These are phyloP conservation scores for Ichthyophthirius multifiliis DNA, from an alignment of 169 alveolate species.

Conservation along the genomic window DNA sequence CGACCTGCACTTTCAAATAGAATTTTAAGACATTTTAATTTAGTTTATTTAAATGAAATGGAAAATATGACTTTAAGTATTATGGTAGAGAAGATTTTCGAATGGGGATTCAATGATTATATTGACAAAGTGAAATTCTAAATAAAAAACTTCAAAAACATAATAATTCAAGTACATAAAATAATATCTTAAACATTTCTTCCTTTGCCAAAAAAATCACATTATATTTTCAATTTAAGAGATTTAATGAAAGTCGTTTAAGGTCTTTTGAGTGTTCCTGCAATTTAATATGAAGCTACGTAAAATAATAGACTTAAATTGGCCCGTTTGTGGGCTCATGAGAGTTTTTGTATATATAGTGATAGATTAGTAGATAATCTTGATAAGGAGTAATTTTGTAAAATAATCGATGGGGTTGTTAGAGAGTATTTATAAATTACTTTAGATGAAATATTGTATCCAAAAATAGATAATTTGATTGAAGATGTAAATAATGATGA, in stretches of 20 bases:
- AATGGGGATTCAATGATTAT: constrained; percentile 52
- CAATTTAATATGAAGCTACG: constrained; percentile 40
- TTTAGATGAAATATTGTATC: constrained; percentile 37
- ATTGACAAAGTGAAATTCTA: constrained; percentile 43
- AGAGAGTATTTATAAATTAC: constrained; percentile 66
- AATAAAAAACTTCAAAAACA: constrained; percentile 23
- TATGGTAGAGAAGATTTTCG: constrained; percentile 47
- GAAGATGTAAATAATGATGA: constrained; percentile 42
- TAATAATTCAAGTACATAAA: constrained; percentile 36
- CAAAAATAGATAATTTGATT: constrained; percentile 45
- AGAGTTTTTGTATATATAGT: constrained; percentile 55
- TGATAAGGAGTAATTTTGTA: constrained; percentile 46
- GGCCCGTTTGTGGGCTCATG: constrained; percentile 67
- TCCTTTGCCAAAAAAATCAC: constrained; percentile 64
- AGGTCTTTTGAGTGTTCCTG: constrained; percentile 51
- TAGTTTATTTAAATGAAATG: constrained; percentile 47
- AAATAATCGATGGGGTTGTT: constrained; percentile 36
- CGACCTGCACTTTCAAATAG: constrained; percentile 57
- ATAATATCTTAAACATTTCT: constrained; percentile 29
- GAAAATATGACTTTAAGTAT: constrained; percentile 37
- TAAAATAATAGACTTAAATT: constrained; percentile 46
- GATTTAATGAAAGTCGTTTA: constrained; percentile 57
- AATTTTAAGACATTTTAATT: constrained; percentile 53
- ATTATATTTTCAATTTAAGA: constrained; percentile 62
- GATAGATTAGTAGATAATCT: constrained; percentile 58